Conservation (phyloP, 805 yeast genomes). For the Ogataea chonburiensis region DNA sequence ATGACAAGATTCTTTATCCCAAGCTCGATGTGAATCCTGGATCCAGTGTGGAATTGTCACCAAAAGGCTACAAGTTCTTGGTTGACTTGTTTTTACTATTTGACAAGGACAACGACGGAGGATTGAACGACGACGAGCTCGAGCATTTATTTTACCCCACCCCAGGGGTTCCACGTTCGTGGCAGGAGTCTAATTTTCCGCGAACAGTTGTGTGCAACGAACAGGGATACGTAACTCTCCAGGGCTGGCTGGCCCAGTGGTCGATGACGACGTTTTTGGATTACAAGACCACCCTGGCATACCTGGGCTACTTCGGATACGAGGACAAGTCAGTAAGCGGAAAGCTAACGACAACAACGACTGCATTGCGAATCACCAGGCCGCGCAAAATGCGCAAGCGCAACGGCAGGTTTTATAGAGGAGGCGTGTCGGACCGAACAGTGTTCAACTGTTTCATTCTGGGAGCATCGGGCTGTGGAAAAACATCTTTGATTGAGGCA, state of each 20-base stretch:
- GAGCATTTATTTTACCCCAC: constrained; percentile 75
- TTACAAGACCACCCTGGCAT: constrained; percentile 78
- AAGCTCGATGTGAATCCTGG: constrained; percentile 67
- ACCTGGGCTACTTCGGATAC: constrained; percentile 87
- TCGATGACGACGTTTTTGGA: constrained; percentile 91
- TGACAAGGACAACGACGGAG: constrained; percentile 97
- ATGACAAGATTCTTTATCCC: constrained; percentile 79
- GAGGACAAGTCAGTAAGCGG: constrained; percentile 41
- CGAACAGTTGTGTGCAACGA: constrained; percentile 85
- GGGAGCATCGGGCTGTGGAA: constrained; percentile 87
- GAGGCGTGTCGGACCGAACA: constrained; percentile 74
- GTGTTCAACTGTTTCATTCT: constrained; percentile 87
- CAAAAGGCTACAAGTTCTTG: constrained; percentile 85
- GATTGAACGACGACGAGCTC: constrained; percentile 74
- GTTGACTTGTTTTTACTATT: constrained; percentile 86
- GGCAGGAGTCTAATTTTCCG: constrained; percentile 88
- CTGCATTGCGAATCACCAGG: constrained; percentile 76
- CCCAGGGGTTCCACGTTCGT: constrained; percentile 85
- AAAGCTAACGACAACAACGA: constrained; percentile 23
- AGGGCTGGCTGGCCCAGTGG: constrained; percentile 99
- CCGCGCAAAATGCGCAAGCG: constrained; percentile 69
- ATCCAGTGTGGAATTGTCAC: constrained; percentile 87
- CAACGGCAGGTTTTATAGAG: constrained; percentile 63
- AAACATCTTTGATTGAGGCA: constrained; percentile 77
- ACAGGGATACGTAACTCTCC: constrained; percentile 83